Evolutionary conservation across 2,329 filamentous ascomycete genomes (phyloP).

Genomic region (Talaromyces sp.): DNA sequence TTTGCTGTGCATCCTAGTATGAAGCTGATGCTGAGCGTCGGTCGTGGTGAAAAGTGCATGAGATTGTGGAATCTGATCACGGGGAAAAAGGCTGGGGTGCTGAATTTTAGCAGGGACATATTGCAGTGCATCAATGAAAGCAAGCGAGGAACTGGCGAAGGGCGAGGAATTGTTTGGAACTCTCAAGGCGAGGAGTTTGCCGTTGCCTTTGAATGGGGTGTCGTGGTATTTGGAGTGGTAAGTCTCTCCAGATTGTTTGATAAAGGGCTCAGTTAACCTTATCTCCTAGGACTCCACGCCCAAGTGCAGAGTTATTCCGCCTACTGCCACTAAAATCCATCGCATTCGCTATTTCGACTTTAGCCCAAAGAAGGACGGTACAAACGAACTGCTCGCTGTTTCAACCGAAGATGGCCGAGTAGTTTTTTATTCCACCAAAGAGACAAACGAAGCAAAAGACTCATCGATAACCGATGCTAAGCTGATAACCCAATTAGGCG

Average conservation of each 20-base stretch:
- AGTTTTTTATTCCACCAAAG: conserved; percentile 70
- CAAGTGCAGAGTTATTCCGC: conserved; percentile 65
- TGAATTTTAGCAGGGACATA: conserved; percentile 74
- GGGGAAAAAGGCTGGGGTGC: conserved; percentile 86
- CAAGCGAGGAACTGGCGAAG: conserved; percentile 73
- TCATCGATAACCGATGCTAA: conserved; percentile 55
- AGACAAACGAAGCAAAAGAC: conserved; percentile 26
- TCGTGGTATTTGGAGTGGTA: conserved; percentile 75
- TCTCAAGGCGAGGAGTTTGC: conserved; percentile 73
- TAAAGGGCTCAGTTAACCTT: neutral
- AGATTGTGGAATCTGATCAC: conserved; percentile 94
- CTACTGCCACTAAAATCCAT: conserved; percentile 72
- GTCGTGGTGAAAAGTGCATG: conserved; percentile 86
- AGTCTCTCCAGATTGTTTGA: conserved; percentile 15
- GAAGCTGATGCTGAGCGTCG: conserved; percentile 93
- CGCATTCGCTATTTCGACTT: conserved; percentile 65
- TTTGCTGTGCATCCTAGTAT: conserved; percentile 94
- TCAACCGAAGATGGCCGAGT: conserved; percentile 89
- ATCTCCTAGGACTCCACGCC: conserved; percentile 65
- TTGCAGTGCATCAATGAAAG: conserved; percentile 71
- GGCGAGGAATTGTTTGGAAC: conserved; percentile 76
- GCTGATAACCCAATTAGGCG: conserved; percentile 71
- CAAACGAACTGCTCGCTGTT: conserved; percentile 60
- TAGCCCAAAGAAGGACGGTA: conserved; percentile 39
- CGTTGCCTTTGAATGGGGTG: conserved; percentile 80